These are phyloP conservation scores for Takashimella tepidaria DNA, from an alignment of 1,284 basidiomycete genomes.

Conservation along the genomic window DNA sequence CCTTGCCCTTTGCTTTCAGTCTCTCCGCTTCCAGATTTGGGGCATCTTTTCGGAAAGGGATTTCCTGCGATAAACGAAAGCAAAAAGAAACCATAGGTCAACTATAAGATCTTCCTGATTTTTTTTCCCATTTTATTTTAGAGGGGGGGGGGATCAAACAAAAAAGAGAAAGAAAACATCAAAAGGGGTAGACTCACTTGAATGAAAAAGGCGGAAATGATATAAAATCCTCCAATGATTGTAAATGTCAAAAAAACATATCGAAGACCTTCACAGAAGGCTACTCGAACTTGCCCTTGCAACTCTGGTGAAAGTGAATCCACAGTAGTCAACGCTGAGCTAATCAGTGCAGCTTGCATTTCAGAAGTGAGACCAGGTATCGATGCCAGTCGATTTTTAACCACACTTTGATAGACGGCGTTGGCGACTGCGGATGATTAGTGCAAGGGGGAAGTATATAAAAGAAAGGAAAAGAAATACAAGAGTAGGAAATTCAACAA, in stretches of 20 bases:
- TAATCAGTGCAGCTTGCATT: slow-evolving; percentile 6
- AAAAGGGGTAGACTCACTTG: slow-evolving; percentile 10
- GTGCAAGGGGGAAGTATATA: not conserved
- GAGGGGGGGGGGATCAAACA: not conserved
- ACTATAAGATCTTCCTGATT: too few species aligned
- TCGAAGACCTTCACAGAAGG: slow-evolving; percentile 23
- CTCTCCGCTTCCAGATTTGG: slow-evolving; percentile 1
- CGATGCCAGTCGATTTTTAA: slow-evolving; percentile 7
- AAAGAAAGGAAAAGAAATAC: not conserved
- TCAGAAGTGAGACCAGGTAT: slow-evolving; percentile 8
- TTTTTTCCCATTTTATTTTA: too few species aligned
- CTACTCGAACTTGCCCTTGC: slow-evolving; percentile 10
- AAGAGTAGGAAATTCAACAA: too few species aligned
- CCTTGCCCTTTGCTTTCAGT: not conserved
- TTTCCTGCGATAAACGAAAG: not conserved
- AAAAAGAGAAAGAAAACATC: not conserved
- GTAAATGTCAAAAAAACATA: slow-evolving; percentile 25
- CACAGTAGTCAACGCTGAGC: slow-evolving; percentile 15
- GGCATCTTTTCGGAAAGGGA: slow-evolving; percentile 4
- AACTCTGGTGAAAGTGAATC: slow-evolving; percentile 5
- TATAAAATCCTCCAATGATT: slow-evolving; percentile 14
- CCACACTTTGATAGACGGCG: slow-evolving; percentile 26
- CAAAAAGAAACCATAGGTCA: too few species aligned
- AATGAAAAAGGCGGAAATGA: slow-evolving; percentile 22
- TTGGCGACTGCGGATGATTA: slow-evolving; percentile 15